Base-by-base conservation (phyloP, 305 asterid species). In the Fraxinus xanthoxyloides region DNA sequence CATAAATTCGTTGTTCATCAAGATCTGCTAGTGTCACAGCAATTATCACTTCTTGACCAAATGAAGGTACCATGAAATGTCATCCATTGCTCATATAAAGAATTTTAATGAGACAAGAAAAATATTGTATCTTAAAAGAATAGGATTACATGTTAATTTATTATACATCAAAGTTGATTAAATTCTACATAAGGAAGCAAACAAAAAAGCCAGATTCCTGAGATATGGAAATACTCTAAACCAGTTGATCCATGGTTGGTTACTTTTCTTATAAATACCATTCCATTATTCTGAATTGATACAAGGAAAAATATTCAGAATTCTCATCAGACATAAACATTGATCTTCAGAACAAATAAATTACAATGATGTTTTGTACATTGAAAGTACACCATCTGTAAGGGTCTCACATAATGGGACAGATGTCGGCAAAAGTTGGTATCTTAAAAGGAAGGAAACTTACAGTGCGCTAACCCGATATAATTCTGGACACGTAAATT, bases 381-480 rank as follows among this genome's bases (percentile, higher is more conserved):
- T 78, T 69, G 38, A 21, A 69, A 65, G 75, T 10, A 81, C 76
- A 38, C 38, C 28, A 46, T 23, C 69, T 38, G 63, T 75, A 75
- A 76, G 80, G 31, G 59, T 76, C 76, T 69, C 83, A 77, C 30
- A 54, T 40, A 80, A 79, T 17, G 67, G 75, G 12, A 86, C 54
- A 81, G 70, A 24, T 56, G 80, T 84, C 73, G 76, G 82, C 78
- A 70, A 30, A 67, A 77, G 73, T 43, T 59, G 72, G 61, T 48
- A 78, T 78, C 40, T 78, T 80, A 82, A 77, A 24, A 84, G 0
- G 72, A 43, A 77, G 85, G 81, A 84, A 80, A 90, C 97, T 93
- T 89, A 93, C 98, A 36, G 99, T 94, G 77, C 98, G 98, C 93
- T 94, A 98, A 77, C 98, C 99, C 59, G 99, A 96, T 82, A 94